phyloP scores from a whole-genome alignment of 352 stramenopile species.

The Pythium volutum region DNA sequence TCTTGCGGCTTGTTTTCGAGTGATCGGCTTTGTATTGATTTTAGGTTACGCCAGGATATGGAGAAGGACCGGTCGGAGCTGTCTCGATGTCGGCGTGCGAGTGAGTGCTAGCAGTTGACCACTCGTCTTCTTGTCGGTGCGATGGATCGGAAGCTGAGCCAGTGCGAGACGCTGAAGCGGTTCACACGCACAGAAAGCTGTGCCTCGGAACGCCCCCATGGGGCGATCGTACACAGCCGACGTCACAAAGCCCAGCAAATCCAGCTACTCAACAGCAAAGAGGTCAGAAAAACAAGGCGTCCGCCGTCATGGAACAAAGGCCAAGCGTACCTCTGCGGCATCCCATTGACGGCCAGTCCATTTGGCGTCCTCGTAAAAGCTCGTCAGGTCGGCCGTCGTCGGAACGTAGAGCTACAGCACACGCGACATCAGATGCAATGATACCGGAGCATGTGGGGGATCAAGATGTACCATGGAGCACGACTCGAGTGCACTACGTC shows the following conservation, averaged over 20 bases:
- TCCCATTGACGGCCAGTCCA: slow-evolving; percentile 20
- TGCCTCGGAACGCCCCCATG: slow-evolving; percentile 57
- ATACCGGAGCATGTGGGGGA: background rate
- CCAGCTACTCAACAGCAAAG: slow-evolving; percentile 9
- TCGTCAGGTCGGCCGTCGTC: slow-evolving; percentile 3
- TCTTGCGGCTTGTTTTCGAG: background rate
- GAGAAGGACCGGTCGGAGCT: slow-evolving; percentile 45
- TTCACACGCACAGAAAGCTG: slow-evolving; percentile 67
- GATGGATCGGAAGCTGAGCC: background rate
- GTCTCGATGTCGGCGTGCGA: slow-evolving; percentile 38
- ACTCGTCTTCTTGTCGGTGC: slow-evolving; percentile 2
- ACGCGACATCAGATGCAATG: background rate
- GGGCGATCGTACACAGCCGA: slow-evolving; percentile 78
- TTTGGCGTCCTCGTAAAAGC: slow-evolving; percentile 17
- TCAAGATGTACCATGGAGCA: slow-evolving; percentile 58
- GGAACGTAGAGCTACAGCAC: slow-evolving; percentile 26
- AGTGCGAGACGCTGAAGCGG: slow-evolving; percentile 61
- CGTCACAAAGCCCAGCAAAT: slow-evolving; percentile 60
- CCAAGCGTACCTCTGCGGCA: background rate
- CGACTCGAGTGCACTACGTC: slow-evolving; percentile 49
- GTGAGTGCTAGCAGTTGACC: slow-evolving; percentile 39
- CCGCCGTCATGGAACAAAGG: background rate
- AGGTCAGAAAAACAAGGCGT: background rate
- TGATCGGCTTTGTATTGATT: background rate
- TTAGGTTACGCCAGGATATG: slow-evolving; percentile 14